These are phyloP conservation scores for Capronia coronata DNA, from an alignment of 2,329 filamentous ascomycete species.

Conservation along the genomic window DNA sequence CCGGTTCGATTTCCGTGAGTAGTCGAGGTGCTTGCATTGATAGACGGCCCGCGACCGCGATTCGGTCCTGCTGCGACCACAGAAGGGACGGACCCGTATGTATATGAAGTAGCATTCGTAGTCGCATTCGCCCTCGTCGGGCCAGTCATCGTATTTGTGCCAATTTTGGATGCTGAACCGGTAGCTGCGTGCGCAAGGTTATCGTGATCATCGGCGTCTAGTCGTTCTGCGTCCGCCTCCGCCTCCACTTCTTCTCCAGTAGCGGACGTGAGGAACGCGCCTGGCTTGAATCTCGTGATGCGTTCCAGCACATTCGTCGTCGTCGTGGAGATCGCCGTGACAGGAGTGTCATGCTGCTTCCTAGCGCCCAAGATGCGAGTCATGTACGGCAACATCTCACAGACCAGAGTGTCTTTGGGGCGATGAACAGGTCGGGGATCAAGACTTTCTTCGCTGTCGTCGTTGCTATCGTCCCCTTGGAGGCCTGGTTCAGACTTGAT, in stretches of 20 bases:
- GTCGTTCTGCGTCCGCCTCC: conserved; percentile 40
- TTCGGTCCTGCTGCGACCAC: conserved; percentile 42
- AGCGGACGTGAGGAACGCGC: conserved; percentile 20
- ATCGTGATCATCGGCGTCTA: conserved; percentile 29
- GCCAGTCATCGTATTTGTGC: too few species aligned
- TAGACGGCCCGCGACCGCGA: too few species aligned
- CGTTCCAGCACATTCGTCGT: conserved; percentile 55
- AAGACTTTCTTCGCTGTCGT: neutral
- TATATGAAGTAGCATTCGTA: too few species aligned
- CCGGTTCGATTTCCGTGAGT: too few species aligned
- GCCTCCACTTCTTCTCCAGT: conserved; percentile 38
- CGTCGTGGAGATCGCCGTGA: too few species aligned
- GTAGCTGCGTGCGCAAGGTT: neutral
- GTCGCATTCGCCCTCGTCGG: too few species aligned
- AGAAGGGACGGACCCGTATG: neutral
- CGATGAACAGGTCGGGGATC: conserved; percentile 36
- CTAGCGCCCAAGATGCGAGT: conserved; percentile 51
- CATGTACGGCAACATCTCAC: conserved; percentile 85
- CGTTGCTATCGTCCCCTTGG: too few species aligned
- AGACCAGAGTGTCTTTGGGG: conserved; percentile 65
- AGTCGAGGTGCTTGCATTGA: too few species aligned
- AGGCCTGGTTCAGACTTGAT: too few species aligned
- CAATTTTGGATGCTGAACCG: too few species aligned
- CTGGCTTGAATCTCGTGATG: conserved; percentile 54
- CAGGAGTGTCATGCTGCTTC: conserved; percentile 27